Evolutionary conservation across 306 rosid species (phyloP), one percentile per base, ranked within the genome.

Genomic region (Morella rubra): DNA sequence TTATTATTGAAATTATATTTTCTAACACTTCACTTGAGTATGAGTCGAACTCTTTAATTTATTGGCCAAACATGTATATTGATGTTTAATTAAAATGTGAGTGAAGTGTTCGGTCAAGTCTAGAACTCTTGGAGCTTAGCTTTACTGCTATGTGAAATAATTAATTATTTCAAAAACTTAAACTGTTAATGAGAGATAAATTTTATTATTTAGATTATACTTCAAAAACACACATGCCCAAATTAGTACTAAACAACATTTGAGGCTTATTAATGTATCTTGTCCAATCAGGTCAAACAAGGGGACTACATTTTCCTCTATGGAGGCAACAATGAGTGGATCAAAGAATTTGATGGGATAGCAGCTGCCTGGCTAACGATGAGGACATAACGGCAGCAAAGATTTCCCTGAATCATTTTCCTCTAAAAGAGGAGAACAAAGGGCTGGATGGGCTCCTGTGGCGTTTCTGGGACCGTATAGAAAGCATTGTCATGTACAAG

Each of bases 261-360:
- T 24, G 27, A 24, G 27, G 27, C 27, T 24, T 24, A 24, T 24
- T 24, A 1, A 24, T 24, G 27, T 32, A 42, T 53, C 0, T 42
- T 44, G 4, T 45, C 42, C 13, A 10, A 37, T 51, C 87, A 92
- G 97, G 47, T 85, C 2, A 76, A 76, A 50, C 72, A 82, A 0
- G 90, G 81, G 62, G 27, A 24, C 27, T 81, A 76, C 62, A 89
- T 90, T 8, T 76, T 92, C 78, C 84, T 88, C 72, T 89, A 89
- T 18, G 97, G 97, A 16, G 93, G 96, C 5, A 71, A 84, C 82
- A 77, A 80, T 5, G 86, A 77, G 0, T 90, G 93, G 96, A 70
- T 92, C 49, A 87, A 90, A 20, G 79, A 85, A 44, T 88, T 92
- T 71, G 83, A 80, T 0, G 85, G 83, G 70, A 83, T 73, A 32